Evolutionary conservation across 805 yeast species (phyloP).

Genomic region (Scheffersomyces coipomensis): DNA sequence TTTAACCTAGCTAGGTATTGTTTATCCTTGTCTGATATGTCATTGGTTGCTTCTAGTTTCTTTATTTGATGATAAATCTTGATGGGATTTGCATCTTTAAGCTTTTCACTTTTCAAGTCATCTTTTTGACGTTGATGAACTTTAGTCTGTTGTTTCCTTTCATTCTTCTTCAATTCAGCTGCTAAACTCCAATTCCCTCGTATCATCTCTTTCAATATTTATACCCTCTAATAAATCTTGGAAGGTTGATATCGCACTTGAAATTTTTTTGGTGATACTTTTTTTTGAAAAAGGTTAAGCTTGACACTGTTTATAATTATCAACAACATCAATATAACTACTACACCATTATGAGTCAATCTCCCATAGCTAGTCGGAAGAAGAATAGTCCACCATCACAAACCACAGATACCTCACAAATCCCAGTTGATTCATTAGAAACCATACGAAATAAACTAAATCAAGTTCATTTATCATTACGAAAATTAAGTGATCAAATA

Average conservation of each 20-base stretch:
- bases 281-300: too few species aligned
- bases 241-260: too few species aligned
- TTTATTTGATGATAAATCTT: slow-evolving; percentile 31
- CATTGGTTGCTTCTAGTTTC: slow-evolving; percentile 16
- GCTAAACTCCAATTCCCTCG: slow-evolving; percentile 34
- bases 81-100: slow-evolving; percentile 33
- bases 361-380: not conserved
- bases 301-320: too few species aligned
- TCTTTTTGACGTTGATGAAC: slow-evolving; percentile 37
- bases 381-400: slow-evolving; percentile 1
- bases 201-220: too few species aligned
- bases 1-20: slow-evolving; percentile 24
- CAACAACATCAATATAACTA: too few species aligned
- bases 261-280: too few species aligned
- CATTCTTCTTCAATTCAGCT: slow-evolving; percentile 35
- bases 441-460: slow-evolving; percentile 39
- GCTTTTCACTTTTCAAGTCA: slow-evolving; percentile 21
- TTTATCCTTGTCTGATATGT: slow-evolving; percentile 14
- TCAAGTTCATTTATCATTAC: slow-evolving; percentile 41
- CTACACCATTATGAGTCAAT: not conserved
- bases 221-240: too few species aligned
- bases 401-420: slow-evolving; percentile 16
- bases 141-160: slow-evolving; percentile 31
- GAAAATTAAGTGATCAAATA: slow-evolving; percentile 36
- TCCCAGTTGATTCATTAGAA: slow-evolving; percentile 39